Evolutionary conservation across 108 stramenopile species (phyloP), one percentile per base, ranked within the genome.

Genomic region (Discostella stelligeroides): DNA sequence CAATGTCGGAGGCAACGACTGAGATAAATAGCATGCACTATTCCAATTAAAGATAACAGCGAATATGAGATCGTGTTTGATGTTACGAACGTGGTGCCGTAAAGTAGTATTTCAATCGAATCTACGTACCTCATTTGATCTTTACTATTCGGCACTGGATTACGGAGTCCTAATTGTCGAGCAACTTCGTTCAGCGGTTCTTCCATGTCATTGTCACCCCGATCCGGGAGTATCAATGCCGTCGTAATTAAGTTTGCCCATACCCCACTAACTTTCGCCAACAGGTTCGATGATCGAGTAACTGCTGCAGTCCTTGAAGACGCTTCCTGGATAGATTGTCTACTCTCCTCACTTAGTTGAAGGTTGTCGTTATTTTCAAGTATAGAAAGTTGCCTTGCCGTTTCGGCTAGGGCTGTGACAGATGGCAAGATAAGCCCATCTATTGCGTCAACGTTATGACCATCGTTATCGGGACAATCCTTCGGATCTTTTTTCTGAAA

Each of bases 381-480:
- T 13, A 25, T 70, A 10, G 56, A 62, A 34, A 54, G 67, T 49
- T 58, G 80, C 41, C 55, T 50, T 24, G 62, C 75, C 14, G 67
- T 70, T 47, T 73, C 70, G 12, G 84, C 80, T 59, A 92, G 66
- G 7, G 81, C 84, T 7, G 80, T 84, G 45, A 91, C 78, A 15
- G 91, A 88, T 0, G 88, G 88, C 39, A 92, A 63, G 10, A 95
- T 76, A 12, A 96, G 57, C 0, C 88, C 93, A 59, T 95, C 96
- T 23, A 94, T 92, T 7, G 93, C 83, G 51, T 95, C 96, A 29
- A 95, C 92, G 65, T 96, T 96, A 77, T 96, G 96, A 3, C 73
- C 70, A 68, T 96, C 96, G 51, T 96, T 93, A 66, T 92, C 96
- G 30, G 96, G 90, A 61, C 96, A 96, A 50, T 95, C 75, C 46